Percentiles rank a stretch among this genome's conserved stretches.
phyloP scores from a whole-genome alignment of 768 basidiomycete genomes.

The Leccinum sublutescens region DNA sequence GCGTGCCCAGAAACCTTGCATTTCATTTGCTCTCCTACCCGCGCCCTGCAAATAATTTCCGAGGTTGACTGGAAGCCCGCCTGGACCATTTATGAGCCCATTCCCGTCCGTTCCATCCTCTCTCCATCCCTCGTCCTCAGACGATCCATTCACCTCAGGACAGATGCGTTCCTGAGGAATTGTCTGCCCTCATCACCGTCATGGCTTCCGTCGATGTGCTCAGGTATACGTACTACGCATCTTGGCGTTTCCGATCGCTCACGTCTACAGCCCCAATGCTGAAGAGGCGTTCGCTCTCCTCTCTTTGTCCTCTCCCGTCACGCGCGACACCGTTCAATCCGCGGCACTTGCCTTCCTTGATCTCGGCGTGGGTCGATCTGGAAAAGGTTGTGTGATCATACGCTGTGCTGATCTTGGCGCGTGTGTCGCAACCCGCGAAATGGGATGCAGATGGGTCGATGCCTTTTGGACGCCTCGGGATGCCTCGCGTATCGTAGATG shows the following conservation, averaged over 20 bases:
- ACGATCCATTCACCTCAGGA: slow-evolving; percentile 42
- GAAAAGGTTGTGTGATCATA: slow-evolving; percentile 65
- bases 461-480: slow-evolving; percentile 66
- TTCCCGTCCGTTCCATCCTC: slow-evolving; percentile 56
- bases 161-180: slow-evolving; percentile 75
- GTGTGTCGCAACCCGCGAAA: slow-evolving; percentile 49
- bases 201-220: slow-evolving; percentile 63
- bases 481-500: slow-evolving; percentile 57
- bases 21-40: slow-evolving; percentile 63
- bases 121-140: background rate
- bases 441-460: slow-evolving; percentile 58
- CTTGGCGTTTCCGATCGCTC: slow-evolving; percentile 4
- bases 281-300: slow-evolving; percentile 76
- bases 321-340: slow-evolving; percentile 55
- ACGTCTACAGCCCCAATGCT: slow-evolving; percentile 69
- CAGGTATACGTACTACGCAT: slow-evolving; percentile 44
- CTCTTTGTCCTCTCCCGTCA: slow-evolving; percentile 39
- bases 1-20: slow-evolving; percentile 45
- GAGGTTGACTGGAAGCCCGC: slow-evolving; percentile 70
- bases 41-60: slow-evolving; percentile 59
- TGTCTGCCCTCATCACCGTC: slow-evolving; percentile 63
- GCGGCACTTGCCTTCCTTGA: slow-evolving; percentile 65
- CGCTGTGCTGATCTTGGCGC: slow-evolving; percentile 73
- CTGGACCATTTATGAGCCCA: slow-evolving; percentile 75
- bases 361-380: slow-evolving; percentile 51